Percentiles rank a stretch among this genome's conserved stretches.
Evolutionary conservation across 495 filamentous ascomycete species (phyloP).

Genomic region (Penicillium pulvis): DNA sequence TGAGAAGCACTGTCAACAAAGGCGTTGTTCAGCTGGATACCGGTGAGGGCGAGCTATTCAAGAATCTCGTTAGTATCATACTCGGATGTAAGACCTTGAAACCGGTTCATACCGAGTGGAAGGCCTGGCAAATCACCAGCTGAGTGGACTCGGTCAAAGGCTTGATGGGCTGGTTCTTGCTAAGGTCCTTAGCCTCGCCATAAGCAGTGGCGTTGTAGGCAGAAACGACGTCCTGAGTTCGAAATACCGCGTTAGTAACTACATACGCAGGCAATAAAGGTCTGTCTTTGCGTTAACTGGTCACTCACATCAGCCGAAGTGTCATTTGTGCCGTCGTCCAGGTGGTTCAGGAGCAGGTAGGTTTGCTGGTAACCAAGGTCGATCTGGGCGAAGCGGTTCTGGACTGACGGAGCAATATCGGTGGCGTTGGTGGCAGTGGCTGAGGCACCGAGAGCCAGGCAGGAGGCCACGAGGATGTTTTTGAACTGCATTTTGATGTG

Average conservation of each 20-base stretch:
- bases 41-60: slow-evolving; percentile 8
- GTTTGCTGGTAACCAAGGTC: slow-evolving; percentile 16
- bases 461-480: slow-evolving; percentile 13
- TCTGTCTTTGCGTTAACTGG: background rate
- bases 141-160: slow-evolving; percentile 9
- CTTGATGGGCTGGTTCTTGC: slow-evolving; percentile 11
- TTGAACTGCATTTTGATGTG: slow-evolving; percentile 15
- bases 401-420: slow-evolving; percentile 16
- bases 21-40: slow-evolving; percentile 12
- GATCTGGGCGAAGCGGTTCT: slow-evolving; percentile 13
- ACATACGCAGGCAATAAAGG: no score
- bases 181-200: slow-evolving; percentile 5
- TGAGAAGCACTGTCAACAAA: slow-evolving; percentile 8
- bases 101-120: slow-evolving; percentile 12
- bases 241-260: background rate
- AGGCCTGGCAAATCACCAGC: slow-evolving; percentile 18
- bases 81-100: background rate
- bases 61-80: background rate
- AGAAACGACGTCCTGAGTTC: slow-evolving; percentile 7
- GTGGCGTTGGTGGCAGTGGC: slow-evolving; percentile 13
- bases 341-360: slow-evolving; percentile 9
- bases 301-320: slow-evolving; percentile 1
- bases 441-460: slow-evolving; percentile 6
- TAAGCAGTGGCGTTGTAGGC: slow-evolving; percentile 9
- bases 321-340: background rate